Evolutionary conservation across 2,329 filamentous ascomycete species (phyloP).

Genomic region (Ploettnerulaceae sp.): DNA sequence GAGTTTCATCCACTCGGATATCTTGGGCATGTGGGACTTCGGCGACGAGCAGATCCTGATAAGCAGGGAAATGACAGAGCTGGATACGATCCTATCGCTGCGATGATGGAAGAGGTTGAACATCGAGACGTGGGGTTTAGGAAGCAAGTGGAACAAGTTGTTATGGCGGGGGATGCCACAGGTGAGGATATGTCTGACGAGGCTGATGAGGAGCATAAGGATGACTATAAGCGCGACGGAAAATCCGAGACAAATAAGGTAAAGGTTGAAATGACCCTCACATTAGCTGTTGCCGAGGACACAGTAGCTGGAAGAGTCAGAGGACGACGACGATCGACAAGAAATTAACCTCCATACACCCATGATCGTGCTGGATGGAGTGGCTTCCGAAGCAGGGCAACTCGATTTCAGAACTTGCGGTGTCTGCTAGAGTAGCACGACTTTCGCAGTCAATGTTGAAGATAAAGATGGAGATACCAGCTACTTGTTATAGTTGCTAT

Average conservation of each 20-base stretch:
- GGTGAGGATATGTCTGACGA: neutral
- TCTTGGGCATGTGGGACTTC: neutral
- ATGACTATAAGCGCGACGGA: neutral
- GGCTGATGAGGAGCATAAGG: neutral
- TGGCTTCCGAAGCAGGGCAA: too few species aligned
- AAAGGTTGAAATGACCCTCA: too few species aligned
- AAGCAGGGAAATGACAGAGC: neutral
- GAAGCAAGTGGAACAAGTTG: neutral
- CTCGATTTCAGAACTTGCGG: too few species aligned
- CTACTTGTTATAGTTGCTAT: too few species aligned
- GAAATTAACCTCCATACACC: too few species aligned
- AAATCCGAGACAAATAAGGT: neutral
- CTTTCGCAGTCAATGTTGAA: too few species aligned
- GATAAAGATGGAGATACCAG: too few species aligned
- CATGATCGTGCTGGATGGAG: too few species aligned
- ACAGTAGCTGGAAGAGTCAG: too few species aligned
- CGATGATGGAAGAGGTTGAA: neutral
- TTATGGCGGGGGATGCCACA: neutral
- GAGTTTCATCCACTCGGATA: neutral
- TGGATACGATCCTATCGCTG: neutral
- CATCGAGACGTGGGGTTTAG: neutral
- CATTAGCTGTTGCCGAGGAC: too few species aligned
- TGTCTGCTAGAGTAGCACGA: too few species aligned
- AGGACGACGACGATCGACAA: too few species aligned
- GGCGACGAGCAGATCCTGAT: neutral